Evolutionary conservation across 2,329 filamentous ascomycete genomes (phyloP), one percentile per base, ranked within the genome.

Genomic region (Epichloe aotearoae): DNA sequence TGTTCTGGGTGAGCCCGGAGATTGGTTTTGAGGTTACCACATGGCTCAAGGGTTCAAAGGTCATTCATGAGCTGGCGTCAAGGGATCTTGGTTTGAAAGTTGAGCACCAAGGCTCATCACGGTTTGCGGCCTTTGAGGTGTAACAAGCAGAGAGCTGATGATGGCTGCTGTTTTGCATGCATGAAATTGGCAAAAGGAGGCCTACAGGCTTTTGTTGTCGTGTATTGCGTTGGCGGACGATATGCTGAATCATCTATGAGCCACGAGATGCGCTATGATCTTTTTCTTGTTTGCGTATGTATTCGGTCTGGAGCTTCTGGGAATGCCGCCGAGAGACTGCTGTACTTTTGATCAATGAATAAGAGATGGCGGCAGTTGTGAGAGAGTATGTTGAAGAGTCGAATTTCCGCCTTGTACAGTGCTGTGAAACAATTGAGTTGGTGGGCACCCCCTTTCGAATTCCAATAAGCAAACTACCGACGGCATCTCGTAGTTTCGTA

Each of bases 131-230:
- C 44, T 49, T 37, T 17, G 38, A 8, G 34, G 40, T 43, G 34
- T 30, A 30, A 23, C n/a, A 49, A 6, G 12, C 40, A 44, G 47
- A 44, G 47, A 44, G 47, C 47, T 49, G 47, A 49, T 49, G 40
- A 49, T 49, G 34, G 47, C 39, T 43, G 40, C 43, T 44, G 11
- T 23, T 15, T 49, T 49, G 40, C 40, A 39, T 49, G 45, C 14
- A 37, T 44, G 47, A 37, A 36, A n/a, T 33, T 49, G 41, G 40
- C 39, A 34, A 44, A 49, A 17, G 26, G 12, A 41, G 42, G 47
- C 38, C 38, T 38, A 8, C 38, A 36, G 52, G 52, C 49, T 14
- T 15, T 39, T 41, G 23, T 42, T 30, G 15, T 19, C 26, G 26
- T 30, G 26, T 30, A 30, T 30, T 30, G 26, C 8, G 26, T 30